A percentile compares a stretch with the other conserved stretches of the same genome.
Conservation (phyloP, 495 filamentous ascomycete species). For the Cryomyces minteri region DNA sequence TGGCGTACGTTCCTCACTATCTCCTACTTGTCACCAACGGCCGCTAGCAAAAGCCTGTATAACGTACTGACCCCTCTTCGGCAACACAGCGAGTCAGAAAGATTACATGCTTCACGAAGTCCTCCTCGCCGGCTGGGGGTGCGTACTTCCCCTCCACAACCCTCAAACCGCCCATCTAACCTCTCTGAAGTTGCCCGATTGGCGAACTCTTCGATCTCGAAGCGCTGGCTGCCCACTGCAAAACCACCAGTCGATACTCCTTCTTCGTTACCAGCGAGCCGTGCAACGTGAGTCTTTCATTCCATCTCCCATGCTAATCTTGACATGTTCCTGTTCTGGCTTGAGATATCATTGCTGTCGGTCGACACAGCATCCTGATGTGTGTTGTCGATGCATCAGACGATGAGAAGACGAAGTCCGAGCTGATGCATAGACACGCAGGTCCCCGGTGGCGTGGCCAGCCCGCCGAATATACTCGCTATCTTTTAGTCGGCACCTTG, state of each 20-base stretch:
- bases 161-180: slow-evolving; percentile 3
- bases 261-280: slow-evolving; percentile 14
- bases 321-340: too few species aligned
- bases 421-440: too few species aligned
- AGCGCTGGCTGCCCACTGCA: slow-evolving; percentile 10
- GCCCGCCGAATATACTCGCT: slow-evolving; percentile 13
- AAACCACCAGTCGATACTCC: slow-evolving; percentile 9
- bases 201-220: slow-evolving; percentile 19
- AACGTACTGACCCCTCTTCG: too few species aligned
- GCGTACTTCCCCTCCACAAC: background rate
- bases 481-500: slow-evolving; percentile 6
- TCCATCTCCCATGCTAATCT: too few species aligned
- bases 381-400: too few species aligned
- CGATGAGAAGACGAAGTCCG: too few species aligned
- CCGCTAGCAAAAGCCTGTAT: background rate
- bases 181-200: slow-evolving; percentile 16
- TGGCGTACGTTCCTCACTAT: slow-evolving; percentile 9
- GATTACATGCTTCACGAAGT: slow-evolving; percentile 15
- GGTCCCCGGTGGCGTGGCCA: background rate
- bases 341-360: too few species aligned
- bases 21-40: background rate
- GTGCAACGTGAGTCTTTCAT: slow-evolving; percentile 3
- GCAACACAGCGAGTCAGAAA: slow-evolving; percentile 4
- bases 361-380: too few species aligned
- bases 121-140: slow-evolving; percentile 14